Evolutionary conservation across 1,284 basidiomycete species (phyloP).

Genomic region (Schizophyllum commune): DNA sequence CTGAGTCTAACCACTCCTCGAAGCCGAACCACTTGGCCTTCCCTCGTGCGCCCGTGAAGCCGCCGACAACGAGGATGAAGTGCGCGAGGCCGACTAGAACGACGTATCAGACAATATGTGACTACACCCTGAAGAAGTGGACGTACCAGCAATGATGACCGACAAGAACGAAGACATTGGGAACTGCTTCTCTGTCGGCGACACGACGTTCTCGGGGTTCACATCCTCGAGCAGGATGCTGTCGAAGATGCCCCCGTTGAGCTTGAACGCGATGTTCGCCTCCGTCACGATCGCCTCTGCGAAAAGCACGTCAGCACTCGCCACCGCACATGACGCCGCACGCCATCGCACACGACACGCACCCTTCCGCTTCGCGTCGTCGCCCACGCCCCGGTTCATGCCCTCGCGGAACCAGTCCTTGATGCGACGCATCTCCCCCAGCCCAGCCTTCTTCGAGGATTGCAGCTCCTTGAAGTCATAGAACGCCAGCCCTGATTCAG

Average conservation of each 20-base stretch:
- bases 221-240: conserved; percentile 26
- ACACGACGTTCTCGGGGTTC: conserved; percentile 2
- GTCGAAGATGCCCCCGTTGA: conserved; percentile 62
- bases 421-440: conserved; percentile 64
- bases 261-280: conserved; percentile 60
- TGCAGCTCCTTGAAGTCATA: conserved; percentile 64
- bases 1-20: conserved; percentile 13
- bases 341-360: conserved; percentile 3
- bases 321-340: conserved; percentile 2
- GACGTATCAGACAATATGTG: no score
- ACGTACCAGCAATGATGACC: conserved; percentile 9
- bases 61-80: conserved; percentile 14
- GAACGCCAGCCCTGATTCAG: conserved; percentile 47
- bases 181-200: conserved; percentile 2
- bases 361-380: conserved; percentile 51
- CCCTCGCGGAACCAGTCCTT: conserved; percentile 74
- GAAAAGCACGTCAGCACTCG: conserved; percentile 3
- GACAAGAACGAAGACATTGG: conserved; percentile 9
- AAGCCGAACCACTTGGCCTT: conserved; percentile 14
- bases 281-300: conserved; percentile 44
- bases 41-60: conserved; percentile 15
- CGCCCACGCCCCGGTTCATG: conserved; percentile 60
- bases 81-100: conserved; percentile 16
- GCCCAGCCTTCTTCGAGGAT: conserved; percentile 31
- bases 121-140: no score